phyloP scores from a whole-genome alignment of 345 rosid genomes.

The Zanthoxylum bungeanum region DNA sequence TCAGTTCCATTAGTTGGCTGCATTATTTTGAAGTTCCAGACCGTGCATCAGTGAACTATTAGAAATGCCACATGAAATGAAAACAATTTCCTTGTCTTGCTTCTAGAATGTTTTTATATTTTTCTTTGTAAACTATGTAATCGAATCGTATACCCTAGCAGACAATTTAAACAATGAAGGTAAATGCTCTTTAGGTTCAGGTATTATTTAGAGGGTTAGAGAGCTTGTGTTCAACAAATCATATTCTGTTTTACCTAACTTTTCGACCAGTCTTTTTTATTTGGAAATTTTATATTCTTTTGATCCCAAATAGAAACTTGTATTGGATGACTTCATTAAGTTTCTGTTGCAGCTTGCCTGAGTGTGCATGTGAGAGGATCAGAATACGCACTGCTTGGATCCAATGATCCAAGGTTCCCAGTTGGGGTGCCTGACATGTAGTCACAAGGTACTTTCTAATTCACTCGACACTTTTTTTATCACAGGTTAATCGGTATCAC shows the following conservation, averaged over 20 bases:
- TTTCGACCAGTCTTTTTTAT: neutral
- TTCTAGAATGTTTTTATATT: neutral
- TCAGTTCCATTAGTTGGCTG: neutral
- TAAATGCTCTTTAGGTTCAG: neutral
- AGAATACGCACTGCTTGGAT: conserved; percentile 66
- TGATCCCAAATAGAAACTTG: neutral
- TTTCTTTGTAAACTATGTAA: neutral
- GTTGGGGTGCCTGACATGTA: conserved; percentile 51
- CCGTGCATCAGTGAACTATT: neutral
- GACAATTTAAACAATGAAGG: neutral
- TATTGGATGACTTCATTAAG: conserved; percentile 11
- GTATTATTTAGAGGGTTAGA: neutral
- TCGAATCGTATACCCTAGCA: neutral
- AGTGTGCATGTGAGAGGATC: conserved; percentile 85
- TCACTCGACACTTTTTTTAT: neutral
- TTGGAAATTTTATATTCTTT: neutral
- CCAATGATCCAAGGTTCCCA: conserved; percentile 45
- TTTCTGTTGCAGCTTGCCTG: conserved; percentile 67
- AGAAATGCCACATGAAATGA: neutral
- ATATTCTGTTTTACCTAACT: neutral
- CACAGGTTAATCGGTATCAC: neutral
- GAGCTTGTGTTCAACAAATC: neutral
- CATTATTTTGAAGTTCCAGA: neutral
- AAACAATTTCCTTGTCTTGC: neutral
- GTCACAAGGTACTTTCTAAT: conserved; percentile 32